Base-by-base conservation (phyloP, 2,329 filamentous ascomycete genomes). In the Fulvia fulva region DNA sequence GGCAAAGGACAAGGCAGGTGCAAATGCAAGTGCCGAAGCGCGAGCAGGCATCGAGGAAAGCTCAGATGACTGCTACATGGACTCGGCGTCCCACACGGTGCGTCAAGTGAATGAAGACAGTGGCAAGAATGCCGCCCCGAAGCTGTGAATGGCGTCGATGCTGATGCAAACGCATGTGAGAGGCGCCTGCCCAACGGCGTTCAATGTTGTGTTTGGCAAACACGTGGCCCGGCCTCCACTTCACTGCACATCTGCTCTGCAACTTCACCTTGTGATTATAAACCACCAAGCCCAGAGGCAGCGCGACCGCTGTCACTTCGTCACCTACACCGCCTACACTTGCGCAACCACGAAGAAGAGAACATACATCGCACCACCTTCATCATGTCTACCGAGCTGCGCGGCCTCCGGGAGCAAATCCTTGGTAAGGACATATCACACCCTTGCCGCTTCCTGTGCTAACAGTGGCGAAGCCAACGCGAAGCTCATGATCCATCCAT, bases 381-480 rank as follows among this genome's bases (percentile, higher is more conserved):
- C 21, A 54, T 43, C 30, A 63, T 61, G 58, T 43, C 60, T 12
- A 53, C 51, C 25, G 60, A 60, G 43, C 54, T 63, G 51, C 21
- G 21, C 51, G 52, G 58, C 19, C 55, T 67, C 43, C 65, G 64
- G 34, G 32, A 25, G 32, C 65, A 67, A 51, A 62, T 63, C 49
- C 34, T 66, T 12, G 63, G 65, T 64, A 56, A 19, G 37, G 37
- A 41, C n/a, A n/a, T 41, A 2, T 22, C 53, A 21, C 22, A 25
- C 32, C 2, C 32, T 21, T 26, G 16, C n/a, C 50, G 12, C 14
- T 50, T 28, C 12, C 2, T 4, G 14, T 49, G n/a, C 50, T 11
- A 7, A 41, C 32, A 21, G 23, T 19, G 26, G 45, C 19, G 14
- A 16, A 68, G 66, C 65, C 16, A 68, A 67, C 58, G 59, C 64